phyloP scores from a whole-genome alignment of 768 basidiomycete species.

The Lentinula boryana region DNA sequence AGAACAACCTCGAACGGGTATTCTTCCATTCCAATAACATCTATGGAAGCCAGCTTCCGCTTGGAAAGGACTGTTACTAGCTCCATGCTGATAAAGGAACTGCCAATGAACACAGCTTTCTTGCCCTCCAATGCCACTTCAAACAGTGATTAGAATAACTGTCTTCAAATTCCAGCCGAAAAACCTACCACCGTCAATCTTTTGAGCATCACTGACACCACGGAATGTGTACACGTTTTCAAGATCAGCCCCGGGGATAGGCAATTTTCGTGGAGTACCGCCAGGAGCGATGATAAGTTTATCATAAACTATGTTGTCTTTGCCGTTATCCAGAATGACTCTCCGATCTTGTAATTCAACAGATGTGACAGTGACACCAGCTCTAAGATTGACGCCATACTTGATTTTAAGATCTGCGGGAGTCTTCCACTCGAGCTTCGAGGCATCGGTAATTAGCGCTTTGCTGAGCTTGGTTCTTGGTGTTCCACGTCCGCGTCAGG shows the following conservation, averaged over 20 bases:
- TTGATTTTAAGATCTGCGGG: conserved; percentile 73
- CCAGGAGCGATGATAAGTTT: conserved; percentile 79
- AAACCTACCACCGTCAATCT: conserved; percentile 57
- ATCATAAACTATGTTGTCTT: conserved; percentile 62
- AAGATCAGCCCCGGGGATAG: conserved; percentile 68
- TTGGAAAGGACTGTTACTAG: conserved; percentile 70
- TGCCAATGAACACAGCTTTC: conserved; percentile 75
- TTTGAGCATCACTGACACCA: conserved; percentile 62
- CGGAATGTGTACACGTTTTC: conserved; percentile 77
- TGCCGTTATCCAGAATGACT: conserved; percentile 55
- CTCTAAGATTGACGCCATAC: conserved; percentile 60
- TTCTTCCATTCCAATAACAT: conserved; percentile 80
- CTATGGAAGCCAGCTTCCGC: conserved; percentile 73
- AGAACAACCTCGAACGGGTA: conserved; percentile 78
- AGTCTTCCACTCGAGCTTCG: conserved; percentile 71
- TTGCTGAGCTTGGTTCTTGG: conserved; percentile 85
- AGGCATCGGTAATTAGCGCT: conserved; percentile 67
- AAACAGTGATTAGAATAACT: background rate
- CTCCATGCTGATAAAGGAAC: conserved; percentile 91
- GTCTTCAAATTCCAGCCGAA: background rate
- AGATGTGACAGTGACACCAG: conserved; percentile 60
- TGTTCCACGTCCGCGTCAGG: background rate
- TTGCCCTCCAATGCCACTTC: conserved; percentile 68
- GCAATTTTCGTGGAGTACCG: conserved; percentile 64
- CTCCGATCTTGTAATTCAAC: conserved; percentile 58